Percentiles rank a stretch among this genome's conserved stretches.
phyloP scores from a whole-genome alignment of 1,139 yeast species.

The Trichomonascaceae sp. region DNA sequence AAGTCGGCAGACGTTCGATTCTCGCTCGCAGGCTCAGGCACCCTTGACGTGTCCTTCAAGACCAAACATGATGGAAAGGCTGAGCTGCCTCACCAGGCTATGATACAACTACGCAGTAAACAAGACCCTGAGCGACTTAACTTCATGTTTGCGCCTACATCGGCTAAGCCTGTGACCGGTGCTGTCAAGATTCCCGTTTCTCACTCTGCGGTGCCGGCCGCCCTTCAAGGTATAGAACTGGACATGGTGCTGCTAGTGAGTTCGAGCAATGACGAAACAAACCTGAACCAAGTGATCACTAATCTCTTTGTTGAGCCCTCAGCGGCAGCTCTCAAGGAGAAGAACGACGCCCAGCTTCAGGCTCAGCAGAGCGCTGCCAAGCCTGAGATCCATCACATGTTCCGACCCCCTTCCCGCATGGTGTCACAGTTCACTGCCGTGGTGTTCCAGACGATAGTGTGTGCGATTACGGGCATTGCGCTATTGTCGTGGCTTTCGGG shows the following conservation, averaged over 20 bases:
- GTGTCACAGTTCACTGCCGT: slow-evolving; percentile 44
- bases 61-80: slow-evolving; percentile 12
- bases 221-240: slow-evolving; percentile 13
- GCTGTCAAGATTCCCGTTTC: slow-evolving; percentile 20
- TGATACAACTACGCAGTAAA: slow-evolving; percentile 14
- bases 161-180: slow-evolving; percentile 14
- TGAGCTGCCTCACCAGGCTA: slow-evolving; percentile 19
- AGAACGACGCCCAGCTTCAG: no score
- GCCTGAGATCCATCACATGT: slow-evolving; percentile 61
- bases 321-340: no score
- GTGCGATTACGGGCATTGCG: slow-evolving; percentile 25
- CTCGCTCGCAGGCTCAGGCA: no score
- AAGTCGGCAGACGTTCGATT: no score
- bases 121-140: slow-evolving; percentile 14
- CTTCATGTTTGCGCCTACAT: slow-evolving; percentile 14
- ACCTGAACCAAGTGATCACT: slow-evolving; percentile 8
- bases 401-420: slow-evolving; percentile 43
- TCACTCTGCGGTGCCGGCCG: slow-evolving; percentile 19
- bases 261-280: slow-evolving; percentile 14
- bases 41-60: slow-evolving; percentile 12
- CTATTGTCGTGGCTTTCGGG: slow-evolving; percentile 15
- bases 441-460: slow-evolving; percentile 34
- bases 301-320: slow-evolving; percentile 9
- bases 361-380: slow-evolving; percentile 17
- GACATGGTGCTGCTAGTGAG: slow-evolving; percentile 14